Percentiles rank a stretch among this genome's conserved stretches.
Conservation (phyloP, 441 rosid species). For the Raphanus hybrid region DNA sequence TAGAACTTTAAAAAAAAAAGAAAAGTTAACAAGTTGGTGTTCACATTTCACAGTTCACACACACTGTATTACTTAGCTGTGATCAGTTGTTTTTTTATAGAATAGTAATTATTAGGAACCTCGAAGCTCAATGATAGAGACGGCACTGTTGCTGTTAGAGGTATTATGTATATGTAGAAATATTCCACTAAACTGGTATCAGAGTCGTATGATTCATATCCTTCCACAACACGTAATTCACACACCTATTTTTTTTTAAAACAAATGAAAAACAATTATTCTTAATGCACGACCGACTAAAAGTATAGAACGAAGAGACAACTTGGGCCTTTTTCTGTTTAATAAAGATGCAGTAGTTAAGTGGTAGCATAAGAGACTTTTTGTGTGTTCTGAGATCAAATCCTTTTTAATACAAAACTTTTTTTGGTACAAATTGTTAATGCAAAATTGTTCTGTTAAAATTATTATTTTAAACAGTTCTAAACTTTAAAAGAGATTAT, state of each 20-base stretch:
- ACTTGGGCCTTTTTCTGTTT: not conserved
- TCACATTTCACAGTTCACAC: conserved; percentile 19
- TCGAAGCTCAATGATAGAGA: conserved; percentile 32
- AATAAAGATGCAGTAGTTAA: not conserved
- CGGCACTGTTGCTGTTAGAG: conserved; percentile 22
- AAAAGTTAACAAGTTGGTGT: conserved; percentile 1
- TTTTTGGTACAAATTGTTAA: not conserved
- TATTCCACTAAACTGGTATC: not conserved
- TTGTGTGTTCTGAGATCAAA: not conserved
- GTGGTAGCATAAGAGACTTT: not conserved
- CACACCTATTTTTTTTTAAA: not conserved
- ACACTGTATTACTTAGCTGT: conserved; percentile 27
- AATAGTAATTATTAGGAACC: conserved; percentile 22
- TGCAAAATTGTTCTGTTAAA: not conserved
- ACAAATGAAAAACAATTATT: conserved; percentile 23
- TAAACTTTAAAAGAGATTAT: not conserved
- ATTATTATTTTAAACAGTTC: not conserved
- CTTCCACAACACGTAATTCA: conserved; percentile 5
- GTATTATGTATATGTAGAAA: not conserved
- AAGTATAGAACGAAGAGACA: not conserved
- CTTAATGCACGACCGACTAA: conserved; percentile 27
- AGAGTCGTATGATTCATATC: not conserved
- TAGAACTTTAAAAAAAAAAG: not conserved
- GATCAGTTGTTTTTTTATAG: conserved; percentile 23
- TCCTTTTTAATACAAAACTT: not conserved